Base-by-base conservation (phyloP, 371 early-diverging fungal genomes). In the Chytridiales sp. region DNA sequence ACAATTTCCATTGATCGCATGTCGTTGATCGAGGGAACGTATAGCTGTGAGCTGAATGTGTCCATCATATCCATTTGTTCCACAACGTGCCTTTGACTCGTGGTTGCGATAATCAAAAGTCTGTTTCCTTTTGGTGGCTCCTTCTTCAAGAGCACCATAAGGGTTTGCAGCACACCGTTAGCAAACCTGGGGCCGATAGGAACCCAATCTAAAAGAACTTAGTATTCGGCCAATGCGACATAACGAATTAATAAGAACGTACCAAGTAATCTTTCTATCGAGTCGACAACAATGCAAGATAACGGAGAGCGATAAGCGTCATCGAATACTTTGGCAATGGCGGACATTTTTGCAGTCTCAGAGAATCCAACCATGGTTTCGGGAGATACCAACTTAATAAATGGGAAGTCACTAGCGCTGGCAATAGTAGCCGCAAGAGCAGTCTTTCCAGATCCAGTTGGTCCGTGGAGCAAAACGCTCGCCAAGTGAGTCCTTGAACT, bases 171-270 rank as follows among this genome's bases (percentile, higher is more conserved):
- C 2, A 99, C 90, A 1, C 83, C 68, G 76, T 98, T 99, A 29
- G 96, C 95, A 76, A 99, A 99, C 26, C 99, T 85, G 21, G 99
- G 96, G 2, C 99, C 99, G 68, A 99, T 97, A 2, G 91, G 85
- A 0, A 98, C 99, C 86, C 92, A 99, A 58, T 99, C 99, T 81
- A 35, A 29, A 34, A 22, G 62, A 53, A 15, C 34, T 22, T 39
- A 32, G 49, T 22, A 26, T 19, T 19, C 8, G 11, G 42, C 19
- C 19, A 47, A 43, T 22, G 46, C 8, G 19, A 24, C 55, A 0
- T 49, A 27, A 31, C 24, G 13, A 0, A 44, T 34, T n/a, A 31
- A 17, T 15, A 46, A 26, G 2, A 9, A 62, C 64, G 53, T 71
- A 86, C 87, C 87, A 24, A 97, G 73, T 4, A 99, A 74, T 34